Percentiles rank a stretch among this genome's conserved stretches.
Evolutionary conservation across 805 yeast species (phyloP).

Genomic region (Cyberlindnera saturnus): DNA sequence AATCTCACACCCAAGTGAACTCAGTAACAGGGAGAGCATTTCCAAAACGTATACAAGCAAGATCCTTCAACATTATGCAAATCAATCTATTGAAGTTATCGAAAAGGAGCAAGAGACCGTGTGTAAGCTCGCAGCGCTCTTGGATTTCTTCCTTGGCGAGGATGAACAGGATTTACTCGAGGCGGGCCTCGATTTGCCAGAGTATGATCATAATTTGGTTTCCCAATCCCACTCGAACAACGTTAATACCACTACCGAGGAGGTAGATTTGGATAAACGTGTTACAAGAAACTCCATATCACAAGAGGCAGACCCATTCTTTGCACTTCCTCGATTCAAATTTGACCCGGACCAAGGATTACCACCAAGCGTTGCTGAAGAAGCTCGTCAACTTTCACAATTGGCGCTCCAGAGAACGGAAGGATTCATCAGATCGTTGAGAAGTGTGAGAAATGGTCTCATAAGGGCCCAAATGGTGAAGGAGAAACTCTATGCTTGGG

Average conservation of each 20-base stretch:
- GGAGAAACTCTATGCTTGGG: slow-evolving; percentile 71
- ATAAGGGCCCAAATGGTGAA: slow-evolving; percentile 74
- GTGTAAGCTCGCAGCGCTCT: slow-evolving; percentile 60
- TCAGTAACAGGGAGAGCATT: slow-evolving; percentile 64
- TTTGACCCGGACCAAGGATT: slow-evolving; percentile 43
- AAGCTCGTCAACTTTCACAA: slow-evolving; percentile 66
- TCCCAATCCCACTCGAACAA: too few relatives aligned
- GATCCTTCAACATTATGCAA: slow-evolving; percentile 55
- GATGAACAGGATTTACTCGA: slow-evolving; percentile 66
- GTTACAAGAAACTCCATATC: slow-evolving; percentile 22
- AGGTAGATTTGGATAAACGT: slow-evolving; percentile 23
- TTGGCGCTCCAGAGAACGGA: slow-evolving; percentile 77
- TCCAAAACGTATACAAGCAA: slow-evolving; percentile 56
- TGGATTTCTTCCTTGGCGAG: slow-evolving; percentile 83
- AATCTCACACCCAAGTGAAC: slow-evolving; percentile 72
- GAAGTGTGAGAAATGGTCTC: slow-evolving; percentile 67
- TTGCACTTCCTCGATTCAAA: slow-evolving; percentile 48
- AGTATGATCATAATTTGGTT: slow-evolving; percentile 38
- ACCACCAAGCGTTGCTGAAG: slow-evolving; percentile 55
- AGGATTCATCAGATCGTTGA: slow-evolving; percentile 77
- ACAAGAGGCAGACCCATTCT: slow-evolving; percentile 53
- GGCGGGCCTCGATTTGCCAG: slow-evolving; percentile 57
- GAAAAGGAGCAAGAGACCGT: slow-evolving; percentile 77
- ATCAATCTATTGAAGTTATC: slow-evolving; percentile 68
- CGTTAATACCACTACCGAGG: slow-evolving; percentile 13